Evolutionary conservation across 148 eudicot species (phyloP).

Genomic region (Rhododendron griersonianum): DNA sequence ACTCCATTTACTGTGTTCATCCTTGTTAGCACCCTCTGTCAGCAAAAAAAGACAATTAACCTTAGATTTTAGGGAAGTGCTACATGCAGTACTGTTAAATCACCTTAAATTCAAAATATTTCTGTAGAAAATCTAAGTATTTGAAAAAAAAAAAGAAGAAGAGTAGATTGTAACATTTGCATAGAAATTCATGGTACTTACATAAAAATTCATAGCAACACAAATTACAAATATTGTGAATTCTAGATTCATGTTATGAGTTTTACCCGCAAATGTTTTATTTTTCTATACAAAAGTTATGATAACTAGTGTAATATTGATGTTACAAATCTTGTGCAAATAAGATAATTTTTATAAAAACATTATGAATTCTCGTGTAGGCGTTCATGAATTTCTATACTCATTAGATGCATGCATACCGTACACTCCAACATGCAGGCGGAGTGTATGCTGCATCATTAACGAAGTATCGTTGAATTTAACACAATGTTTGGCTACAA

Average conservation of each 20-base stretch:
- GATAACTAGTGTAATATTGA: too few relatives aligned
- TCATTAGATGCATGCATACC: too few relatives aligned
- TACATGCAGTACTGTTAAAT: not conserved
- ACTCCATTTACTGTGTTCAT: constrained; percentile 26
- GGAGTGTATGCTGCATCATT: too few relatives aligned
- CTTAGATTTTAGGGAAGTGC: not conserved
- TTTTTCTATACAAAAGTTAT: not conserved
- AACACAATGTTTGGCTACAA: too few relatives aligned
- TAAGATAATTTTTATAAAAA: too few relatives aligned
- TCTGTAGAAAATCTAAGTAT: too few relatives aligned
- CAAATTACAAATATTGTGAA: not conserved
- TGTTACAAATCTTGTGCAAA: not conserved
- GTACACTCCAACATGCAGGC: not conserved
- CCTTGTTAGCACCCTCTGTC: constrained; percentile 39
- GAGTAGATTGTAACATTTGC: not conserved
- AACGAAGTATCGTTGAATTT: too few relatives aligned
- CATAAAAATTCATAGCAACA: not conserved
- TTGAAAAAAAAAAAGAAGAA: too few relatives aligned
- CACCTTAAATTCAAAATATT: not conserved
- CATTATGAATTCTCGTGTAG: not conserved
- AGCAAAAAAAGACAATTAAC: not conserved
- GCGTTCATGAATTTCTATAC: not conserved
- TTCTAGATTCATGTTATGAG: not conserved
- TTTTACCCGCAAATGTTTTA: not conserved
- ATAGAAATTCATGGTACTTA: too few relatives aligned